These are phyloP conservation scores for Phytophthora macrochlamydospora DNA, from an alignment of 352 stramenopile genomes.

Conservation along the genomic window DNA sequence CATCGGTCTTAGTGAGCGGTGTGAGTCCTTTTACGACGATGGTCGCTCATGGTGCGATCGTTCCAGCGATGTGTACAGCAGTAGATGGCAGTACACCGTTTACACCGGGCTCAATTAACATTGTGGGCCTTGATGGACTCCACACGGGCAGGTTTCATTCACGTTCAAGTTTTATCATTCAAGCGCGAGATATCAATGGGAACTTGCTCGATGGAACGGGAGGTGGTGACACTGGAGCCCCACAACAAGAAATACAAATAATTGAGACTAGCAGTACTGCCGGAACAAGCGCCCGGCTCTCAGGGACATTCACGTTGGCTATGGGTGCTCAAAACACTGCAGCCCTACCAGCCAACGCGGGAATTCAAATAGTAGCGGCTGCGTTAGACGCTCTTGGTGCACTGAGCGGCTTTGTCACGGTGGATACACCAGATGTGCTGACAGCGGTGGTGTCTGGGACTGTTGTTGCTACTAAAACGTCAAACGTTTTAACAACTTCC, in stretches of 20 bases:
- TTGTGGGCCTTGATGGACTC: constrained; percentile 61
- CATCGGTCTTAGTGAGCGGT: constrained; percentile 41
- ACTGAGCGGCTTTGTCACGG: constrained; percentile 82
- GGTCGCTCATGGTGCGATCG: constrained; percentile 65
- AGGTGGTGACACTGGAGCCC: constrained; percentile 52
- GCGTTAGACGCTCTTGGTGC: constrained; percentile 79
- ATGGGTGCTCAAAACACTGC: constrained; percentile 69
- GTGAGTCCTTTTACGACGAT: constrained; percentile 57
- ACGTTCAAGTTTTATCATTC: constrained; percentile 89
- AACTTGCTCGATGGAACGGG: constrained; percentile 91
- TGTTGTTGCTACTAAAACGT: constrained; percentile 81
- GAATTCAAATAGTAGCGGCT: constrained; percentile 76
- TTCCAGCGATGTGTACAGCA: constrained; percentile 68
- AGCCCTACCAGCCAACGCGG: constrained; percentile 66
- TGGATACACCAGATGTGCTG: constrained; percentile 90
- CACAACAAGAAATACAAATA: constrained; percentile 91
- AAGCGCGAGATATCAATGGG: constrained; percentile 89
- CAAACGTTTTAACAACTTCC: constrained; percentile 64
- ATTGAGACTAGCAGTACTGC: constrained; percentile 79
- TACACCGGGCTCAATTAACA: constrained; percentile 65
- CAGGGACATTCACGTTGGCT: constrained; percentile 78
- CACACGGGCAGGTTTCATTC: constrained; percentile 74
- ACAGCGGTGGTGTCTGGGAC: constrained; percentile 57
- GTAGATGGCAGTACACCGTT: constrained; percentile 60
- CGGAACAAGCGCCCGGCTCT: constrained; percentile 41